Percentiles rank a stretch among this genome's conserved stretches.
Conservation (phyloP, 2,329 filamentous ascomycete genomes). For the Lasiodiplodia sp. region DNA sequence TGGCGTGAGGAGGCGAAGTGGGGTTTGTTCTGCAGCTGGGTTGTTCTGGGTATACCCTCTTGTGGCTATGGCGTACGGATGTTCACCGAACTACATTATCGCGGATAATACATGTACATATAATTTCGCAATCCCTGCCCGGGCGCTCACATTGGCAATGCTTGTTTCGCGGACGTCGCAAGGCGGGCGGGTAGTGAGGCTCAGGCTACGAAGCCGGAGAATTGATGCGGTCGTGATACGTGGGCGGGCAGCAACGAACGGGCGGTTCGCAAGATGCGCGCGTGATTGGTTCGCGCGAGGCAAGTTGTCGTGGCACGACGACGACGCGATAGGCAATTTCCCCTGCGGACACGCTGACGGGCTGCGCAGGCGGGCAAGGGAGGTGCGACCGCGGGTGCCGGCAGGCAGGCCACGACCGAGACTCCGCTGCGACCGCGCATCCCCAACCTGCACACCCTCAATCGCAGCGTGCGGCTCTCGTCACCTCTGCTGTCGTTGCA, state of each 20-base stretch:
- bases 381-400: conserved; percentile 24
- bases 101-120: conserved; percentile 12
- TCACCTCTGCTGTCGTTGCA: conserved; percentile 12
- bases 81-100: not conserved
- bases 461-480: conserved; percentile 19
- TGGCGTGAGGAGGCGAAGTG: conserved; percentile 44
- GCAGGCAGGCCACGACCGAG: conserved; percentile 19
- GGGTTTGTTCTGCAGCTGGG: conserved; percentile 25
- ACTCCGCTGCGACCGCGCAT: conserved; percentile 2
- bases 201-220: conserved; percentile 15
- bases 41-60: conserved; percentile 32
- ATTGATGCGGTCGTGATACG: conserved; percentile 19
- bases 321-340: conserved; percentile 26
- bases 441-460: conserved; percentile 5
- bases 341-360: conserved; percentile 21
- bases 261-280: not conserved
- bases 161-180: conserved; percentile 23
- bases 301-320: conserved; percentile 25
- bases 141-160: conserved; percentile 6
- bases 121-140: conserved; percentile 10
- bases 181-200: not conserved
- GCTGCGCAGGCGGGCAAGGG: conserved; percentile 19
- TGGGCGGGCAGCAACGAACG: conserved; percentile 13
- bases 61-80: conserved; percentile 27
- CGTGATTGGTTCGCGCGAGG: conserved; percentile 27